These are phyloP conservation scores for Apiotrichum veenhuisii DNA, from an alignment of 1,284 basidiomycete genomes.

Conservation along the genomic window DNA sequence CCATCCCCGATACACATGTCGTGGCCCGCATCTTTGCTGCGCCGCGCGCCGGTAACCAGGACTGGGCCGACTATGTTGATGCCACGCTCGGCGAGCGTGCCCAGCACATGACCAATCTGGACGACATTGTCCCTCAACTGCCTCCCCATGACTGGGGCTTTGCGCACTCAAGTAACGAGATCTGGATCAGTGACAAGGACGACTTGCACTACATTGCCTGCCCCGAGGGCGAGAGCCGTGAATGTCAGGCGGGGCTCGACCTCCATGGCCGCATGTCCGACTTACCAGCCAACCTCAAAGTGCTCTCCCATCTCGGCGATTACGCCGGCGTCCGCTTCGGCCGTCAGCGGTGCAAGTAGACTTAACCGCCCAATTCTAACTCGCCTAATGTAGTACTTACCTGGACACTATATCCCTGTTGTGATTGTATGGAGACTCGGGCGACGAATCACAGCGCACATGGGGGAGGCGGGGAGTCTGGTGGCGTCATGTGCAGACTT, in stretches of 20 bases:
- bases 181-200: slow-evolving; percentile 15
- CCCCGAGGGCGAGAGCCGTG: neutral
- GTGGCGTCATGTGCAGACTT: too few relatives aligned
- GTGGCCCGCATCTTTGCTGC: slow-evolving; percentile 20
- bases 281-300: neutral
- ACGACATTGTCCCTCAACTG: slow-evolving; percentile 25
- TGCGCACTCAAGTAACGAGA: slow-evolving; percentile 18
- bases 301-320: neutral
- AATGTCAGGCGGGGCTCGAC: neutral
- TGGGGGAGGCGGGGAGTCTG: too few relatives aligned
- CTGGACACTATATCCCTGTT: too few relatives aligned
- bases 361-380: too few relatives aligned
- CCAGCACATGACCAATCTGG: slow-evolving; percentile 24
- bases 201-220: neutral
- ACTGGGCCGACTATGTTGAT: slow-evolving; percentile 28
- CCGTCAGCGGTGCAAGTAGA: neutral
- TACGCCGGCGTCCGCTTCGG: neutral
- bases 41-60: slow-evolving; percentile 24
- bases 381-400: too few relatives aligned
- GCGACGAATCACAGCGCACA: too few relatives aligned
- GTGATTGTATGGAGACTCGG: too few relatives aligned
- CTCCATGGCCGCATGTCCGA: neutral
- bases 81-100: slow-evolving; percentile 15
- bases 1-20: slow-evolving; percentile 1
- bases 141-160: slow-evolving; percentile 25